Conservation (phyloP, 352 stramenopile genomes). For the Phytophthora pisi region DNA sequence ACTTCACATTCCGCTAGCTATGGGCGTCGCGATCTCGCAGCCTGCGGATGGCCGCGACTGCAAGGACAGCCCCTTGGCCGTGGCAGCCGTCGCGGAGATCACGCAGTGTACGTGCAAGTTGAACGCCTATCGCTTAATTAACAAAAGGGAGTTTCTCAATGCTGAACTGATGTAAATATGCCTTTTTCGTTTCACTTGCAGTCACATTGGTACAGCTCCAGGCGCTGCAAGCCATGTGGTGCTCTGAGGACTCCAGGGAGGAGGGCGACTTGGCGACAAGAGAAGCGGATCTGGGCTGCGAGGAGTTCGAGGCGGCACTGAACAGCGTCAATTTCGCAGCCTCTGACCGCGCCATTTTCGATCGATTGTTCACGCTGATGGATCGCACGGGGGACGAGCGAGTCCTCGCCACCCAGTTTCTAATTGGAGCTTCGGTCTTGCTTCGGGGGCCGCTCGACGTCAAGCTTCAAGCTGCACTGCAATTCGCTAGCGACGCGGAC, state of each 20-base stretch:
- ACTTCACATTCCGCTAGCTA: constrained; percentile 1
- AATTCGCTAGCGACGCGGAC: constrained; percentile 29
- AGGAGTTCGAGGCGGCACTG: constrained; percentile 45
- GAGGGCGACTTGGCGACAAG: constrained; percentile 8
- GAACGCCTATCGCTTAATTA: background rate
- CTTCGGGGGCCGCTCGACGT: constrained; percentile 45
- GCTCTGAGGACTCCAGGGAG: background rate
- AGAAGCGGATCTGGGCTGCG: constrained; percentile 45
- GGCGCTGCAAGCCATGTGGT: constrained; percentile 36
- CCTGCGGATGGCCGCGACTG: constrained; percentile 15
- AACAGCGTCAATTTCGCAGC: constrained; percentile 48
- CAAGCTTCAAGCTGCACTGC: constrained; percentile 47
- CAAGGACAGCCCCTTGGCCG: constrained; percentile 48
- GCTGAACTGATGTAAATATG: background rate
- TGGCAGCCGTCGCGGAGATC: constrained; percentile 60
- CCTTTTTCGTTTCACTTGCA: constrained; percentile 10
- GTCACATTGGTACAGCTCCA: constrained; percentile 50
- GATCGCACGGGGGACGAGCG: constrained; percentile 65
- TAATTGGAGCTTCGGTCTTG: constrained; percentile 47
- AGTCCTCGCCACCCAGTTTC: constrained; percentile 48
- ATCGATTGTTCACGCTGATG: constrained; percentile 64
- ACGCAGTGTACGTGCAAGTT: constrained; percentile 48
- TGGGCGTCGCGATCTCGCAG: constrained; percentile 38
- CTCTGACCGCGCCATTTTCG: constrained; percentile 56
- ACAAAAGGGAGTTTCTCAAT: background rate